A percentile compares a stretch with the other conserved stretches of the same genome.
phyloP scores from a whole-genome alignment of 805 yeast genomes.

The Phaffomyces thermotolerans region DNA sequence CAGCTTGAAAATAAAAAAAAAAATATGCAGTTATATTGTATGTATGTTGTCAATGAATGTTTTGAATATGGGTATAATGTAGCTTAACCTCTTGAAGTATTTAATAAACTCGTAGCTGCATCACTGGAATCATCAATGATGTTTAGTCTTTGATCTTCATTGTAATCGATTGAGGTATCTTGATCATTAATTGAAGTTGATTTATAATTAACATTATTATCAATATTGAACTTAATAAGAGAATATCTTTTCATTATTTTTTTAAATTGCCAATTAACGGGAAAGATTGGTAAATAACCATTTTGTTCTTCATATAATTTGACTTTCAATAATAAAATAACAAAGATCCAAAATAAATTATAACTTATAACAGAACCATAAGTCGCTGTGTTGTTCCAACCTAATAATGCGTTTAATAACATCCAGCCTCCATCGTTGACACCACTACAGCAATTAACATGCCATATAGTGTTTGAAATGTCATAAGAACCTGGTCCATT shows the following conservation, averaged over 20 bases:
- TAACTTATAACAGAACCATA: constrained; percentile 79
- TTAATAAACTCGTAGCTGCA: constrained; percentile 15
- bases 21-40: not conserved
- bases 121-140: constrained; percentile 13
- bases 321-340: constrained; percentile 37
- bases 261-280: constrained; percentile 54
- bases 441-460: constrained; percentile 91
- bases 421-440: constrained; percentile 89
- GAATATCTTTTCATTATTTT: constrained; percentile 36
- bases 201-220: constrained; percentile 26
- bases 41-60: no score
- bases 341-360: constrained; percentile 59
- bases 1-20: not conserved
- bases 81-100: constrained; percentile 8
- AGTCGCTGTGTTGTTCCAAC: constrained; percentile 94
- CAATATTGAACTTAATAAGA: constrained; percentile 28
- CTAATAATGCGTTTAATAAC: constrained; percentile 80
- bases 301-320: constrained; percentile 47
- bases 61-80: not conserved
- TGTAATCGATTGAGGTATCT: not conserved
- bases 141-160: not conserved
- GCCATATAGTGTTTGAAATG: constrained; percentile 76
- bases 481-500: constrained; percentile 93
- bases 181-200: constrained; percentile 5
- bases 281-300: constrained; percentile 57